Conservation (phyloP, 1,284 basidiomycete species). For the Ceratobasidium sp. region DNA sequence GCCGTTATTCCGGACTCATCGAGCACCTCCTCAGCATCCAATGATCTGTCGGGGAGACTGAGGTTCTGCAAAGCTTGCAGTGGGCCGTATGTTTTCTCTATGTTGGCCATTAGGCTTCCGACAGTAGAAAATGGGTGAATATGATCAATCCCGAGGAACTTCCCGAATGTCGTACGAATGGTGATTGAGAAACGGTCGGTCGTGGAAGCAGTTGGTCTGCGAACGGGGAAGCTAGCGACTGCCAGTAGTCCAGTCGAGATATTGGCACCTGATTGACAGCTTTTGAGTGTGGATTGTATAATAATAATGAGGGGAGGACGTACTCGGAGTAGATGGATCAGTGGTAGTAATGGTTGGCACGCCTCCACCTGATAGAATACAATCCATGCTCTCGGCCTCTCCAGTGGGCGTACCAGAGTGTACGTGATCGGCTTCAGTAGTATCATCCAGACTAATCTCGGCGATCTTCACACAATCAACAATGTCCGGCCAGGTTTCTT, state of each 20-base stretch:
- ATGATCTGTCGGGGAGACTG: not conserved
- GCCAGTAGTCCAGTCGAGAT: not conserved
- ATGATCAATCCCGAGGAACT: not conserved
- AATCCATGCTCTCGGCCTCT: not conserved
- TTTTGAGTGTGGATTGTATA: too few relatives aligned
- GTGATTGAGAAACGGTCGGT: not conserved
- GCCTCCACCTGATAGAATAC: not conserved
- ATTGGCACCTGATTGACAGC: not conserved
- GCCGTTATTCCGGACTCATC: not conserved
- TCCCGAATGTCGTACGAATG: not conserved
- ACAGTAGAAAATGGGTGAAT: not conserved
- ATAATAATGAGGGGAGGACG: too few relatives aligned
- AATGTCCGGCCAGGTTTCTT: constrained; percentile 11
- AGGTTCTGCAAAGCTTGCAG: not conserved
- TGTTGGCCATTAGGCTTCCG: not conserved
- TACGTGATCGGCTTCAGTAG: not conserved
- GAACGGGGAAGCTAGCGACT: not conserved
- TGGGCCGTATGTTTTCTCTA: not conserved
- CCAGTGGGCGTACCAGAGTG: not conserved
- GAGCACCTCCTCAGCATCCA: not conserved
- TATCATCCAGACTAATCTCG: not conserved
- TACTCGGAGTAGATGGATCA: not conserved
- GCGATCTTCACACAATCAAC: not conserved
- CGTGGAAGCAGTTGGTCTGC: not conserved
- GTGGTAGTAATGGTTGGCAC: not conserved